Percentiles rank a stretch among this genome's conserved stretches.
These are phyloP conservation scores for Amylostereum chailletii DNA, from an alignment of 1,284 basidiomycete species.

Conservation along the genomic window DNA sequence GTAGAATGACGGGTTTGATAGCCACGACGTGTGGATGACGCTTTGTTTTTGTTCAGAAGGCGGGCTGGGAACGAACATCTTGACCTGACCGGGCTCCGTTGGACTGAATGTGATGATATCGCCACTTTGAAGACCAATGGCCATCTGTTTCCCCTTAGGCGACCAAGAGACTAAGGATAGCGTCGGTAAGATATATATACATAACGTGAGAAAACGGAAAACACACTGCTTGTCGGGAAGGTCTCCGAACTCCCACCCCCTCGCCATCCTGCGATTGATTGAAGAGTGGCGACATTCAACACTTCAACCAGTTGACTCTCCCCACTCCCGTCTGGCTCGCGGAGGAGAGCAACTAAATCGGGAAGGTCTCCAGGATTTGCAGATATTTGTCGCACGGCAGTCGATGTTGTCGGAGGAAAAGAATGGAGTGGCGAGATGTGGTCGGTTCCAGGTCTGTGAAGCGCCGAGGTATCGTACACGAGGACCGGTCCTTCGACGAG, in stretches of 20 bases:
- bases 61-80: conserved; percentile 52
- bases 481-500: conserved; percentile 47
- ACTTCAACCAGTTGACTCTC: conserved; percentile 40
- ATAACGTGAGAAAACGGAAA: conserved; percentile 4
- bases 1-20: conserved; percentile 67
- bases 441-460: conserved; percentile 38
- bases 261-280: conserved; percentile 57
- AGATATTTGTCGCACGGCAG: conserved; percentile 41
- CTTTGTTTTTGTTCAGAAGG: conserved; percentile 38
- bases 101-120: conserved; percentile 66
- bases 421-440: conserved; percentile 36
- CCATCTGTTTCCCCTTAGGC: conserved; percentile 80
- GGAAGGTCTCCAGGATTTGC: conserved; percentile 60
- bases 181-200: conserved; percentile 7
- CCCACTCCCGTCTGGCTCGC: conserved; percentile 30
- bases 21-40: conserved; percentile 57
- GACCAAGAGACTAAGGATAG: conserved; percentile 66
- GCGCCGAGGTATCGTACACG: conserved; percentile 42
- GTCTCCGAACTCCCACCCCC: conserved; percentile 37
- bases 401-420: conserved; percentile 32
- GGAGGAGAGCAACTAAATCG: conserved; percentile 53
- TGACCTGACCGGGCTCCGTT: conserved; percentile 41
- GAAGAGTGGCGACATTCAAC: conserved; percentile 41
- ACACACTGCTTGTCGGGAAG: conserved; percentile 50
- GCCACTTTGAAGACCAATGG: conserved; percentile 64